Evolutionary conservation across 768 basidiomycete species (phyloP), one percentile per base, ranked within the genome.

Genomic region (Pleurotus tuber-regium): DNA sequence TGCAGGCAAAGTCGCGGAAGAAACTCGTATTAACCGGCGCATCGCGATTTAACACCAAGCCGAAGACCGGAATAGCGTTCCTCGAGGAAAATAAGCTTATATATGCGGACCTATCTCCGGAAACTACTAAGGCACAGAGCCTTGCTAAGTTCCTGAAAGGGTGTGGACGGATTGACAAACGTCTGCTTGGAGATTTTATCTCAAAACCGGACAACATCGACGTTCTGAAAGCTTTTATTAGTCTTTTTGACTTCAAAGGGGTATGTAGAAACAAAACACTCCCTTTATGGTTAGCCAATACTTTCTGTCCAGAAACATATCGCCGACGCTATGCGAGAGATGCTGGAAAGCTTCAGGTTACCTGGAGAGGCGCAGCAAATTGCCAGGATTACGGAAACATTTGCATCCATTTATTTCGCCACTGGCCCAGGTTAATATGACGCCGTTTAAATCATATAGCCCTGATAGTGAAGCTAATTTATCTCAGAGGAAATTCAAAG

Each of bases 281-380:
- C 30, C 3, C 8, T 9, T 21, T 33, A 41, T 10, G 29, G 0
- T 4, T 29, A 48, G 14, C 38, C 36, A 21, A 50, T 58, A 8
- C 51, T 38, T 14, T 23, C 12, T 16, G 43, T 11, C 16, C 43
- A 98, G 94, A 96, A 96, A 88, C 82, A 87, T 12, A 80, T 97
- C 54, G 94, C 92, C 12, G 97, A 99, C 54, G 96, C 94, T 1
- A 86, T 99, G 87, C 83, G 97, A 19, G 94, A 98, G 63, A 70
- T 98, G 52, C 76, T 99, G 8, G 97, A 98, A 64, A 77, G 85
- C 4, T 98, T 99, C 75, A 81, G 97, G 51, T 76, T 99, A 31
- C 97, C 97, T 1, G 97, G 97, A 47, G 97, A 99, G 64, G 63
- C 92, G 5, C 95, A 98, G 62, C 97, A 97, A 56, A 99, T 99